Base-by-base conservation (phyloP, 75 land plant species). In the Picea glauca region DNA sequence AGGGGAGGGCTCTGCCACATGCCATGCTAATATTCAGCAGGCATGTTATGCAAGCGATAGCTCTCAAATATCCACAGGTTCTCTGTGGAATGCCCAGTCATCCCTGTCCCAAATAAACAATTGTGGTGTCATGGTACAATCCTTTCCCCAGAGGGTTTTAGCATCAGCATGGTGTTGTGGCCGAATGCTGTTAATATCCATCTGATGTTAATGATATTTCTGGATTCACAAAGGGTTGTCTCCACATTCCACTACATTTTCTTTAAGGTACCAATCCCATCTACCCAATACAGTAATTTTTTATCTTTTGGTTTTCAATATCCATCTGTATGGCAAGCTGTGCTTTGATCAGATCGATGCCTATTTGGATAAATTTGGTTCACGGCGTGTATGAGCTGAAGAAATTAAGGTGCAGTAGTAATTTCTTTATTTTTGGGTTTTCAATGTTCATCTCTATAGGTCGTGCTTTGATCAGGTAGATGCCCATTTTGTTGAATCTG, bases 221-320 rank as follows among this genome's bases (percentile, higher is more conserved):
- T 65, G 67, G 5, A 50, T 32, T 32, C 67, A 65, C 38, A 13
- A 30, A 65, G 33, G 67, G 38, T 65, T 32, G 67, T 65, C 67
- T 65, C 67, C 67, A 65, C 38, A 32, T 31, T 65, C 67, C 67
- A 65, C 67, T 65, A 65, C 67, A 65, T 65, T 65, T 15, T 33
- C 5, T 65, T 4, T 4, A 13, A 65, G 14, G 13, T 11, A 30
- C 5, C 35, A 64, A 64, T 3, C 35, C 15, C 7, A 13, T 9
- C 13, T 30, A 46, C 1, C 56, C 12, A 9, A 50, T 9, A 1
- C 1, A 0, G 12, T 50, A 0, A 9, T 65, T 30, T 32, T 0
- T 12, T 32, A 0, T 31, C 23, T 65, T 13, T 13, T 32, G 13
- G 30, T 65, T 65, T 17, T 14, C 1, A 65, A 33, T 26, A 65